phyloP scores from a whole-genome alignment of 371 early-diverging fungal genomes.

The Mycotypha africana region DNA sequence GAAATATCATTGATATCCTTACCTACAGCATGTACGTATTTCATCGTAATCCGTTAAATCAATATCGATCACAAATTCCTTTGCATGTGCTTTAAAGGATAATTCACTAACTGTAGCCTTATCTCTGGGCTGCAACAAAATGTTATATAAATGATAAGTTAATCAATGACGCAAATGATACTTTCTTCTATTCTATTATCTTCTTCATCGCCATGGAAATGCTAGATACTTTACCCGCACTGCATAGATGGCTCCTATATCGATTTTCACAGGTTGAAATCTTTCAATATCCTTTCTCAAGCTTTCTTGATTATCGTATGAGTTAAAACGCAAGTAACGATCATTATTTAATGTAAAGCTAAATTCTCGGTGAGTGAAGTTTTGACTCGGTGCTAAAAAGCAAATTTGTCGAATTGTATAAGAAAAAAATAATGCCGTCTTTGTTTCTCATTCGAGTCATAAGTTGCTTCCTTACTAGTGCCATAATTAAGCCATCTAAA shows the following conservation, averaged over 20 bases:
- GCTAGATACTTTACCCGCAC: constrained; percentile 42
- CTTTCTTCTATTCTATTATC: too few species aligned
- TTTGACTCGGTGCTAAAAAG: constrained; percentile 34
- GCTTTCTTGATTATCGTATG: constrained; percentile 67
- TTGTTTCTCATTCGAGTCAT: background rate
- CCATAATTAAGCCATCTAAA: constrained; percentile 85
- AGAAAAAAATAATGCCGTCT: too few species aligned
- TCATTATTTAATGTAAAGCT: constrained; percentile 81
- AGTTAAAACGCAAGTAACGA: constrained; percentile 86
- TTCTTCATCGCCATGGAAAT: too few species aligned
- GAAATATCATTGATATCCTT: constrained; percentile 11
- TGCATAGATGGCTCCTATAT: constrained; percentile 97
- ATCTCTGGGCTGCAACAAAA: constrained; percentile 66
- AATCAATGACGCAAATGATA: too few species aligned
- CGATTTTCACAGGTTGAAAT: constrained; percentile 87
- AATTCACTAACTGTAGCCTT: constrained; percentile 68
- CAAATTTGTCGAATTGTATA: background rate
- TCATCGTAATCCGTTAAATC: constrained; percentile 99
- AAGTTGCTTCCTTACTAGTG: constrained; percentile 36
- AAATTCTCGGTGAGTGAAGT: constrained; percentile 89
- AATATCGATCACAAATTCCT: constrained; percentile 99
- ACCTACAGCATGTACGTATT: constrained; percentile 91
- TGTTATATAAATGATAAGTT: too few species aligned
- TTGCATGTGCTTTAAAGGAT: constrained; percentile 72
- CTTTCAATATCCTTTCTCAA: constrained; percentile 74